Evolutionary conservation across 257 asterid species (phyloP), one percentile per base, ranked within the genome.

Genomic region (Salvia splendens): DNA sequence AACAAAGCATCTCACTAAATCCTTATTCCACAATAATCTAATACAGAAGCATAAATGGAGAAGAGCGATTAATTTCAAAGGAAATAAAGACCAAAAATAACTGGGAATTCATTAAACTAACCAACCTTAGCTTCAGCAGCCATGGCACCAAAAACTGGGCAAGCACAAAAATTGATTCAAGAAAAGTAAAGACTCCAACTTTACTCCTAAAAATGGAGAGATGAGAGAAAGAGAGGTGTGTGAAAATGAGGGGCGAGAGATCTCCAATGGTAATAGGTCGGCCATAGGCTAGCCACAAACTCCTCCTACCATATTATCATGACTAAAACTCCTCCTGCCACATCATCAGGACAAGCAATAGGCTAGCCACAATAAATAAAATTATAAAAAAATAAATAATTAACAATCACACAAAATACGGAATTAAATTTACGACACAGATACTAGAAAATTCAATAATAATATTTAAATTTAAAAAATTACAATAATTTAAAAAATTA

Each of bases 61-160:
- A 60, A 0, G 58, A 64, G 41, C 42, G 17, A 11, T 36, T 52
- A 24, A n/a, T 10, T 24, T 1, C 12, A 49, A 50, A 16, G 14
- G 0, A 40, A 61, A 64, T 50, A 5, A 72, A 5, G 6, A 15
- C 33, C 54, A 10, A 33, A 47, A 24, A 17, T 5, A 58, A 16
- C 4, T 41, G 17, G 16, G 48, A 4, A 53, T 46, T 6, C 61
- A 75, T 0, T 24, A 24, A 61, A 53, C 64, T 11, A 0, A 73
- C 91, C 75, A 71, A 89, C 94, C 88, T 76, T 75, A 65, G 81
- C 78, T 65, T 84, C 30, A 69, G 80, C 85, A 72, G 68, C 89
- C 95, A 89, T 89, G 47, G 76, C 76, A 72, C 65, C 82, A 75
- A 61, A 41, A 71, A 53, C 58, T 16, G 69, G 52, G 56, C 15